Conservation (phyloP, 139 green algal species). For the Nannochloris sp. region DNA sequence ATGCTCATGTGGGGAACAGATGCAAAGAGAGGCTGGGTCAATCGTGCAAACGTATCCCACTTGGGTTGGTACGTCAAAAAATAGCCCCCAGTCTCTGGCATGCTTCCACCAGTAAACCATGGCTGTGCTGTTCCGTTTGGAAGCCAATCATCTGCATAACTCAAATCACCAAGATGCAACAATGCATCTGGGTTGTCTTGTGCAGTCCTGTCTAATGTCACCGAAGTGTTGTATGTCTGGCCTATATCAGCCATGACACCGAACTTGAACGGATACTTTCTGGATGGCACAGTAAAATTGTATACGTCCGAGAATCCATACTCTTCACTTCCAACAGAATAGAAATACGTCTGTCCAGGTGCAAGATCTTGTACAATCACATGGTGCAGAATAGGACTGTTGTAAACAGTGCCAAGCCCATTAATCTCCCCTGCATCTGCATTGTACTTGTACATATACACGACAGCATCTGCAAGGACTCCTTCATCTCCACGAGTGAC, state of each 20-base stretch:
- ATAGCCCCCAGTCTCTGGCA: background rate
- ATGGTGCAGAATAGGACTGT: conserved; percentile 1
- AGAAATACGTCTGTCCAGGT: background rate
- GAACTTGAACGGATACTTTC: conserved; percentile 3
- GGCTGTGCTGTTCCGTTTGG: background rate
- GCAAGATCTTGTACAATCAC: background rate
- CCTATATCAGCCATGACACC: background rate
- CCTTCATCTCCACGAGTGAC: background rate
- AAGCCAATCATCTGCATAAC: background rate
- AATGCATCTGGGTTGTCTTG: background rate
- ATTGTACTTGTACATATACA: background rate
- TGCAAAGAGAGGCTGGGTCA: background rate
- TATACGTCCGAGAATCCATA: background rate
- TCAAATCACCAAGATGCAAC: background rate
- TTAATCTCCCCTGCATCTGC: background rate
- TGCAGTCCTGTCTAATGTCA: background rate
- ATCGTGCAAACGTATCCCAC: background rate
- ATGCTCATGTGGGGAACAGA: conserved; percentile 1
- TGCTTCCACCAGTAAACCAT: background rate
- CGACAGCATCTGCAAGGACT: background rate
- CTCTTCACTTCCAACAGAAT: background rate
- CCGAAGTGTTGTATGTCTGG: background rate
- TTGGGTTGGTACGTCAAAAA: background rate
- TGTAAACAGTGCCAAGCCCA: background rate
- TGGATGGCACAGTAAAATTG: background rate